Conservation (phyloP, 2,329 filamentous ascomycete species). For the Paraconiothyrium brasiliense region DNA sequence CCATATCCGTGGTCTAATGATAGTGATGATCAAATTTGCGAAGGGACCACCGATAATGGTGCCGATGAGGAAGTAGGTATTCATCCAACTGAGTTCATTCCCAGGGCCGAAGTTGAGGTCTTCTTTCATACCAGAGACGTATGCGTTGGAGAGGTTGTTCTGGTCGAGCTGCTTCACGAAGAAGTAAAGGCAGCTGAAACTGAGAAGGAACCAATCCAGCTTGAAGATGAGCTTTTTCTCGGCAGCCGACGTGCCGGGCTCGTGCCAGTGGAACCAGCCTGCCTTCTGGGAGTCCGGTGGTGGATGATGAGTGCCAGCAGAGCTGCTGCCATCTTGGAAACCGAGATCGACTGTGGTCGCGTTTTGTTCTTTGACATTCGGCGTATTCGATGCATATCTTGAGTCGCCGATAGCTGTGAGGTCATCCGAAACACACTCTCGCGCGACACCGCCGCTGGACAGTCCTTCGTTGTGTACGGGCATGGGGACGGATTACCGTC, state of each 20-base stretch:
- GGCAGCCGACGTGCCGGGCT: slow-evolving; percentile 21
- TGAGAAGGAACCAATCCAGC: slow-evolving; percentile 27
- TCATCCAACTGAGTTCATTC: slow-evolving; percentile 21
- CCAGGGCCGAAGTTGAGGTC: slow-evolving; percentile 18
- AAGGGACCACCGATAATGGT: slow-evolving; percentile 12
- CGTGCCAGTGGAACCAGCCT: slow-evolving; percentile 20
- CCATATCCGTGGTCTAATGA: slow-evolving; percentile 15
- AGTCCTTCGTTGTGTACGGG: neutral
- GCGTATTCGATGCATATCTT: neutral
- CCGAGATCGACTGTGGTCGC: neutral
- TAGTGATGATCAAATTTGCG: slow-evolving; percentile 18
- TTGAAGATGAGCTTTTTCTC: slow-evolving; percentile 30
- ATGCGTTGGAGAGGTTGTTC: slow-evolving; percentile 22
- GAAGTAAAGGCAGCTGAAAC: slow-evolving; percentile 28
- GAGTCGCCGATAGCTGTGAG: neutral
- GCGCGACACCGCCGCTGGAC: neutral
- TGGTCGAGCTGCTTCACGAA: slow-evolving; percentile 33
- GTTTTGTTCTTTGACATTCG: neutral
- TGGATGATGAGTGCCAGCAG: neutral
- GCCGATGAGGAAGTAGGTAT: slow-evolving; percentile 15
- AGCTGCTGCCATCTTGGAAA: slow-evolving; percentile 8
- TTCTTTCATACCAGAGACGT: slow-evolving; percentile 25
- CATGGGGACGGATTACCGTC: neutral
- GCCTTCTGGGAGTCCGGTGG: neutral
- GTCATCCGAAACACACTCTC: neutral